Conservation (phyloP, 768 basidiomycete genomes). For the Leucogyrophana mollusca region DNA sequence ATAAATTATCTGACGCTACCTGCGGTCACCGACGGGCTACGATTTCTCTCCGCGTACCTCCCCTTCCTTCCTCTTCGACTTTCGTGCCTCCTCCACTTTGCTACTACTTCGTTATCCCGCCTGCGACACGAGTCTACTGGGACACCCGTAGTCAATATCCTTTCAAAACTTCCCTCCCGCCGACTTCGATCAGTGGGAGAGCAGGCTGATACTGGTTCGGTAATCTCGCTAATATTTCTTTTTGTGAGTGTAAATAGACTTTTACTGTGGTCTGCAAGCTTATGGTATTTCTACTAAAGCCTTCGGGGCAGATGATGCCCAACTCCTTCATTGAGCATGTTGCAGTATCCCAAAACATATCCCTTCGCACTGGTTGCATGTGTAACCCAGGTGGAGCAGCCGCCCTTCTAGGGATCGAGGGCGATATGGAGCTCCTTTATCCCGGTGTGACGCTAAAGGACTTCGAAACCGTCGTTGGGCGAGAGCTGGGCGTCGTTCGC, state of each 20-base stretch:
- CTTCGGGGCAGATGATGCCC: conserved; percentile 63
- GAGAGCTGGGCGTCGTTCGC: conserved; percentile 72
- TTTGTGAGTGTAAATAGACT: conserved; percentile 43
- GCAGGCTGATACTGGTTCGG: conserved; percentile 63
- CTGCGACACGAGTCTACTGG: conserved; percentile 63
- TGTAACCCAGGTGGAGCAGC: conserved; percentile 86
- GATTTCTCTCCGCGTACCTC: conserved; percentile 74
- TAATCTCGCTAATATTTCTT: conserved; percentile 61
- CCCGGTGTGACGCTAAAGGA: conserved; percentile 59
- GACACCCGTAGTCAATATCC: conserved; percentile 62
- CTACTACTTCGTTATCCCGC: conserved; percentile 51
- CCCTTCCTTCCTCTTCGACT: conserved; percentile 78
- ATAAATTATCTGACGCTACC: conserved; percentile 78
- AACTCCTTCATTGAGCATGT: conserved; percentile 74
- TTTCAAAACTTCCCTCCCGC: conserved; percentile 59
- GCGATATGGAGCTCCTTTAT: conserved; percentile 61
- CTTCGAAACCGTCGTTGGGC: conserved; percentile 59
- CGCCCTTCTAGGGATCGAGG: conserved; percentile 62
- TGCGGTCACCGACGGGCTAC: conserved; percentile 76
- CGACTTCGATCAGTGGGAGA: conserved; percentile 59
- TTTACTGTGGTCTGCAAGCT: neutral
- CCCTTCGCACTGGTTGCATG: conserved; percentile 82
- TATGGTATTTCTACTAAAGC: conserved; percentile 36
- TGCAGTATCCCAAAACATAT: conserved; percentile 63
- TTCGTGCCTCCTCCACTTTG: conserved; percentile 63